Conservation (phyloP, 768 basidiomycete genomes). For the Tricholoma flavovirens region DNA sequence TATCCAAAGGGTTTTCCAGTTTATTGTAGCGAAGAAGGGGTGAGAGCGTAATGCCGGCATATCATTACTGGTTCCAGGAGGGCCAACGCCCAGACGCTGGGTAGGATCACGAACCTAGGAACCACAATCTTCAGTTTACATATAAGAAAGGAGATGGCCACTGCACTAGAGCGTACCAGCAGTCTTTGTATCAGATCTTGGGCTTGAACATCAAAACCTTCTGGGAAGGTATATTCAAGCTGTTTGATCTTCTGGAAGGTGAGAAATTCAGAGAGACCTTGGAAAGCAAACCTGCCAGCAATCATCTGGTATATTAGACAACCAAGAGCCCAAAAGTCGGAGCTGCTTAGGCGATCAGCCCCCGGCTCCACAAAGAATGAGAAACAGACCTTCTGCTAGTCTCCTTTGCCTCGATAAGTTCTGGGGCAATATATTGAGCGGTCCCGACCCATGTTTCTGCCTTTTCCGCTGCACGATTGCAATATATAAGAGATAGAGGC, state of each 20-base stretch:
- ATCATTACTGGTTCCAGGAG: constrained; percentile 30
- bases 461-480: constrained; percentile 28
- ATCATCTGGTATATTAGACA: constrained; percentile 94
- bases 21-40: constrained; percentile 52
- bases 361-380: not conserved
- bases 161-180: constrained; percentile 41
- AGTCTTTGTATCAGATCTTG: constrained; percentile 74
- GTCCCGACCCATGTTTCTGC: constrained; percentile 82
- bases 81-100: constrained; percentile 55
- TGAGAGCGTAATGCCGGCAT: constrained; percentile 51
- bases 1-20: constrained; percentile 65
- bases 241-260: constrained; percentile 94
- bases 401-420: constrained; percentile 68
- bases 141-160: not conserved
- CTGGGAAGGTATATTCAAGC: constrained; percentile 82
- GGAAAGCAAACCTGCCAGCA: constrained; percentile 86
- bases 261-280: constrained; percentile 86
- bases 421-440: constrained; percentile 85
- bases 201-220: constrained; percentile 77
- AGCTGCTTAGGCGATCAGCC: constrained; percentile 39
- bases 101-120: constrained; percentile 51
- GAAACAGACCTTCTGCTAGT: constrained; percentile 65
- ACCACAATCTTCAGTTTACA: not conserved
- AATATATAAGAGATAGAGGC: not conserved
- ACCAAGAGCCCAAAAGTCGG: constrained; percentile 94